Evolutionary conservation across 805 yeast species (phyloP), one percentile per base, ranked within the genome.

Genomic region (Metschnikowia lunata): DNA sequence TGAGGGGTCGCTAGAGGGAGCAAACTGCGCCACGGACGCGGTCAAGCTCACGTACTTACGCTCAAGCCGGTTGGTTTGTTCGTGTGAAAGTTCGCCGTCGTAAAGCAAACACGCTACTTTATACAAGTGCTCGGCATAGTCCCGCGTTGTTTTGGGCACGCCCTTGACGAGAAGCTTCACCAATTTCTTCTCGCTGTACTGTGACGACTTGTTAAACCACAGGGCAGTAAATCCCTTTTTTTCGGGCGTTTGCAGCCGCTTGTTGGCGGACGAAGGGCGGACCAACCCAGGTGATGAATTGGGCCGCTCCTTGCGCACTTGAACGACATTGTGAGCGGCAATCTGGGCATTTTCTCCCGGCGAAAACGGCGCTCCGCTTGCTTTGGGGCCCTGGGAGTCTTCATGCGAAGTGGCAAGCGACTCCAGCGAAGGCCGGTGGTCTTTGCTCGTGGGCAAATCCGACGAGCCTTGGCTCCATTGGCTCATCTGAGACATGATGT

Each of bases 121-220:
- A 49, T 52, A 58, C 5, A 71, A 37, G 43, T 71, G 75, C 34
- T 67, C 72, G 9, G 64, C 52, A 46, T 69, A 71, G 52, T 71
- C 74, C 15, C 56, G 59, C 29, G 62, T 54, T n/a, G 54, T 51
- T 12, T 50, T 40, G 0, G 76, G 75, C 7, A 41, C 43, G 8
- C 66, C 65, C 14, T 40, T 40, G 8, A 51, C 39, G 11, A 71
- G 53, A 6, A 68, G 44, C 9, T 57, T 52, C 7, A 67, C 51
- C 28, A 57, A 49, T 30, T 68, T 69, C n/a, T 55, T 56, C 28
- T 51, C 37, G 31, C 27, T 18, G 30, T 30, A 35, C 32, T 31
- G 36, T 26, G 40, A 13, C 23, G 18, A 27, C 28, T 34, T 35
- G 10, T 28, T 23, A 30, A 47, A 35, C 49, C 50, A 45, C 34